Percentiles rank a stretch among this genome's conserved stretches.
phyloP scores from a whole-genome alignment of 108 stramenopile genomes.

The Phaeodactylum tricornutum region DNA sequence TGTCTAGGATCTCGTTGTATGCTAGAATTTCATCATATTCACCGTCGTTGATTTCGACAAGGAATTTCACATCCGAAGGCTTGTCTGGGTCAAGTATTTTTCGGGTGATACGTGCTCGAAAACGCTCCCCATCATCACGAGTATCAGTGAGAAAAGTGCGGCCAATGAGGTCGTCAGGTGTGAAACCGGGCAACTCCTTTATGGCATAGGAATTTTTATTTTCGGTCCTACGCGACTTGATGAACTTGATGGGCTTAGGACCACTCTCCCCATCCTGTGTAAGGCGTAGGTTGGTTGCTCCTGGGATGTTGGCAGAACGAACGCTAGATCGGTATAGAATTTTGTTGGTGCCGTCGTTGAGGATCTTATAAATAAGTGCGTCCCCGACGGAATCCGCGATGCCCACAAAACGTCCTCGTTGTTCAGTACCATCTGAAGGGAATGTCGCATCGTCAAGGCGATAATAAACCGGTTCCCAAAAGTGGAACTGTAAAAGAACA shows the following conservation, averaged over 20 bases:
- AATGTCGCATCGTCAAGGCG: neutral
- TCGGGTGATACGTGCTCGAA: neutral
- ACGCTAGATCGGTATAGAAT: conserved; percentile 15
- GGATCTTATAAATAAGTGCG: conserved; percentile 14
- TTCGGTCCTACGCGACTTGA: too few relatives aligned
- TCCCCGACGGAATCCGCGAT: conserved; percentile 24
- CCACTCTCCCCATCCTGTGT: too few relatives aligned
- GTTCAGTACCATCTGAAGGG: neutral
- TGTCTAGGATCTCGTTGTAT: too few relatives aligned
- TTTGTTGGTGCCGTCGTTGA: conserved; percentile 1
- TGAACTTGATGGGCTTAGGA: too few relatives aligned
- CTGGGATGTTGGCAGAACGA: neutral
- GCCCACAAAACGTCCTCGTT: conserved; percentile 13
- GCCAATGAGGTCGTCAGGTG: too few relatives aligned
- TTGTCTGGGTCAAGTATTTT: neutral
- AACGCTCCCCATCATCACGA: neutral
- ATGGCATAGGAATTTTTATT: too few relatives aligned
- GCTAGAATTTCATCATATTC: neutral
- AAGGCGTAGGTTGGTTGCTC: neutral
- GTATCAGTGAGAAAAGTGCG: too few relatives aligned
- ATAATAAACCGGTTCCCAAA: conserved; percentile 8
- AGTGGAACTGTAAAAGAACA: conserved; percentile 4
- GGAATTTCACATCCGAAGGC: neutral
- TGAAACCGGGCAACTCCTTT: too few relatives aligned
- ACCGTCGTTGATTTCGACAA: neutral